Evolutionary conservation across 208 protist species (phyloP).

Genomic region (Acanthamoeba rhysodes): DNA sequence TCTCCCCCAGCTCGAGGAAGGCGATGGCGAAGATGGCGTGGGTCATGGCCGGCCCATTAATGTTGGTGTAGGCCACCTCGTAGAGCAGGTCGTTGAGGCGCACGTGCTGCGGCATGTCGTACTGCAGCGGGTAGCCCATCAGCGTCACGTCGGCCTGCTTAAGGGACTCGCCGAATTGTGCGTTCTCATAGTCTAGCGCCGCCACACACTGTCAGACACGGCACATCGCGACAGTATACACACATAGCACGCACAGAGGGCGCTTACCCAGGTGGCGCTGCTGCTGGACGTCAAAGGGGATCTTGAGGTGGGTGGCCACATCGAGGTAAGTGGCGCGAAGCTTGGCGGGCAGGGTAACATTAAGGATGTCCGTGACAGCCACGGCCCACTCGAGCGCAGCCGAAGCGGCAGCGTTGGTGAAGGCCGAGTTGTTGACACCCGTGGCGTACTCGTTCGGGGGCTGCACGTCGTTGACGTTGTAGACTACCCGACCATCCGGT

Average conservation of each 20-base stretch:
- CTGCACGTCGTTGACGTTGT: conserved; percentile 70
- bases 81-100: conserved; percentile 65
- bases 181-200: conserved; percentile 15
- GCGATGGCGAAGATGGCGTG: conserved; percentile 73
- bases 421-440: conserved; percentile 61
- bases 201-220: not conserved
- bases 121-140: conserved; percentile 74
- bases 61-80: conserved; percentile 65
- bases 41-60: conserved; percentile 70
- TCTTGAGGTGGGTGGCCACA: conserved; percentile 60
- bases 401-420: conserved; percentile 58
- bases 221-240: not conserved
- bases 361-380: not conserved
- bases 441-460: conserved; percentile 72
- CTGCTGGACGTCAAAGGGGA: conserved; percentile 51
- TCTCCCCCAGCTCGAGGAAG: conserved; percentile 64
- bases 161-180: conserved; percentile 35
- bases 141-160: conserved; percentile 75
- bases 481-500: conserved; percentile 17
- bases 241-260: not conserved
- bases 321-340: conserved; percentile 16
- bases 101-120: conserved; percentile 52
- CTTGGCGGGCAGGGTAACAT: conserved; percentile 16
- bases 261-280: conserved; percentile 37
- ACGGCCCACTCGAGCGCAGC: conserved; percentile 59